Percentiles rank a stretch among this genome's conserved stretches.
These are phyloP conservation scores for Alternaria ventricosa DNA, from an alignment of 2,329 filamentous ascomycete species.

Conservation along the genomic window DNA sequence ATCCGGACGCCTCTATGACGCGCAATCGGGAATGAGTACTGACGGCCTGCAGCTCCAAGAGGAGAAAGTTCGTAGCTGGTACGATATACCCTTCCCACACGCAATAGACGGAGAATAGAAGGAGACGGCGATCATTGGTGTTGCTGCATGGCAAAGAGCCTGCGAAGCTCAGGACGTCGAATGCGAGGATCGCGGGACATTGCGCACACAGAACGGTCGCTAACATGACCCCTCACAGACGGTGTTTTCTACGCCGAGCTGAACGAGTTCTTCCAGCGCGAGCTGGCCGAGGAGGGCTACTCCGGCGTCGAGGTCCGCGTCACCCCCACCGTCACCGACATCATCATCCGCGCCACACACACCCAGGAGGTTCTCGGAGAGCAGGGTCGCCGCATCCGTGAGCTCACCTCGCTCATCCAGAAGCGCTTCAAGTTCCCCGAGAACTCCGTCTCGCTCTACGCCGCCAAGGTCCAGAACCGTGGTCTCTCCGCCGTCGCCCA, in stretches of 20 bases:
- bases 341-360: constrained; percentile 99
- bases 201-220: constrained; percentile 26
- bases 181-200: constrained; percentile 11
- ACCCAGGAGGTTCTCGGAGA: constrained; percentile 99
- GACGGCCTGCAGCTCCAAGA: constrained; percentile 72
- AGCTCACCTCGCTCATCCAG: constrained; percentile 99
- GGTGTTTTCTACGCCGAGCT: constrained; percentile 99
- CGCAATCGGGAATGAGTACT: constrained; percentile 26
- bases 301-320: constrained; percentile 99
- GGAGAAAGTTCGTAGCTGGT: constrained; percentile 71
- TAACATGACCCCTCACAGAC: constrained; percentile 60
- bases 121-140: neutral
- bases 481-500: constrained; percentile 99
- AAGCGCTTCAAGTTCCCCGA: constrained; percentile 99
- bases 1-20: neutral
- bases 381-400: constrained; percentile 99
- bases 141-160: neutral
- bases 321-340: constrained; percentile 99
- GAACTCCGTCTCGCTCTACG: constrained; percentile 99
- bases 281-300: constrained; percentile 99
- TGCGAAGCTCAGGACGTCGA: neutral
- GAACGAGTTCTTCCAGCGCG: constrained; percentile 99
- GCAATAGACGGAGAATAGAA: constrained; percentile 11
- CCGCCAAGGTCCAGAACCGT: constrained; percentile 99
- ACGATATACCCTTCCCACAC: constrained; percentile 38